Base-by-base conservation (phyloP, 768 basidiomycete genomes). In the Suillus luteus region DNA sequence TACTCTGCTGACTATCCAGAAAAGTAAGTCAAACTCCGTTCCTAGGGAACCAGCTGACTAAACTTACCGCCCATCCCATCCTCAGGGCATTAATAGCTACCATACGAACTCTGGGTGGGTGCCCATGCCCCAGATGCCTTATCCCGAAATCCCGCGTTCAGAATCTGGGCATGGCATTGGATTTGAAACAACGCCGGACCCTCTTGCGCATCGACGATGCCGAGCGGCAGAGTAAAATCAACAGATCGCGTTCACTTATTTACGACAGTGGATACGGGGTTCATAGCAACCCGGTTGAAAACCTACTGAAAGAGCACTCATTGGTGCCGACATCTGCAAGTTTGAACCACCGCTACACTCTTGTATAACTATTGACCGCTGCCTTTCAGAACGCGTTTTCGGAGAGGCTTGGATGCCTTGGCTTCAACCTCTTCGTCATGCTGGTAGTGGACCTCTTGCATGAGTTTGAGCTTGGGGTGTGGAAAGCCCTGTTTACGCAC, bases 1-100 rank as follows among this genome's bases (percentile, higher is more conserved):
- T 76, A 76, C 55, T 70, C 71, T 24, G 73, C 76, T 1, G 72
- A 77, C 55, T 77, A 77, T 59, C 76, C 74, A 1, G 77, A 78
- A 59, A 78, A 78, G 77, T 77, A 48, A 38, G 70, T 68, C 19
- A n/a, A 44, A 9, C 3, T 9, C 2, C 8, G 9, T 15, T 1
- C 9, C 9, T 44, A 44, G 19, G 10, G 1, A 0, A 1, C 8
- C 15, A 1, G 12, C 5, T 2, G 0, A 41, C 35, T 59, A 19
- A 2, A 3, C 35, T n/a, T 6, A 2, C 9, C 15, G 15, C 17
- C 24, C 15, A 3, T 5, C 27, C 12, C 27, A 6, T 51, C 0
- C 1, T 31, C 19, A 70, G 71, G 62, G 67, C 70, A 4, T 62
- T 75, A 2, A 31, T 75, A 4, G 71, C 71, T 2, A 66, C 48